These are phyloP conservation scores for Paspalum vaginatum DNA, from an alignment of 176 grass and related monocot species.

Conservation along the genomic window DNA sequence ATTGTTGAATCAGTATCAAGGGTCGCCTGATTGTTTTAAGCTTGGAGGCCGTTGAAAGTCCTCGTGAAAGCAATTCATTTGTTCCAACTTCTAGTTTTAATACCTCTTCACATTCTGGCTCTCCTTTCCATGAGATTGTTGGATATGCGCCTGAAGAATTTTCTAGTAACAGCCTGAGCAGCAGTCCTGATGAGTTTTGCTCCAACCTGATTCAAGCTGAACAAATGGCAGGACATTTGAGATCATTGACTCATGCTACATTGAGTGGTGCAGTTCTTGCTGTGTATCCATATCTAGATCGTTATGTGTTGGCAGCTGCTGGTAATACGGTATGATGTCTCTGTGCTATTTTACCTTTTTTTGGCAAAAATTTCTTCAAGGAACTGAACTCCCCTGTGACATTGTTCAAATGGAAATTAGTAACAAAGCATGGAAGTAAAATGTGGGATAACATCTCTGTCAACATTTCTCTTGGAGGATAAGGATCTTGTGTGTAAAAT, in stretches of 20 bases:
- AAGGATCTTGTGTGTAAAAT: not conserved
- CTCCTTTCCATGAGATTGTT: constrained; percentile 71
- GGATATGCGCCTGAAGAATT: constrained; percentile 74
- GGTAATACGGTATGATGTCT: constrained; percentile 78
- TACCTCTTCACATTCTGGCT: constrained; percentile 59
- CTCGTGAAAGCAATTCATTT: constrained; percentile 53
- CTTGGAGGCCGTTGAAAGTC: constrained; percentile 66
- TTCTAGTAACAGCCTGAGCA: constrained; percentile 66
- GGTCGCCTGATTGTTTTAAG: constrained; percentile 86
- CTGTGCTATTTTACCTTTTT: constrained; percentile 32
- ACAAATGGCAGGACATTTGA: constrained; percentile 68
- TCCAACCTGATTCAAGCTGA: constrained; percentile 70
- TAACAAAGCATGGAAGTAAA: constrained; percentile 1
- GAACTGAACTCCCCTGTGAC: constrained; percentile 5
- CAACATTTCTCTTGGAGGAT: constrained; percentile 21
- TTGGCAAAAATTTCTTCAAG: constrained; percentile 21
- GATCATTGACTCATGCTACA: constrained; percentile 63
- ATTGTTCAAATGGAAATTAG: constrained; percentile 19
- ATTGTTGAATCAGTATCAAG: constrained; percentile 67
- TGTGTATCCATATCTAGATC: constrained; percentile 79
- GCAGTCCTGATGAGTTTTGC: constrained; percentile 64
- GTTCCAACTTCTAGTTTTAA: constrained; percentile 63
- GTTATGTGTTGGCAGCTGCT: constrained; percentile 91
- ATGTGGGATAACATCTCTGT: constrained; percentile 20
- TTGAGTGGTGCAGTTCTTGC: constrained; percentile 88